phyloP scores from a whole-genome alignment of 805 yeast genomes.

The Kazachstania martiniae region DNA sequence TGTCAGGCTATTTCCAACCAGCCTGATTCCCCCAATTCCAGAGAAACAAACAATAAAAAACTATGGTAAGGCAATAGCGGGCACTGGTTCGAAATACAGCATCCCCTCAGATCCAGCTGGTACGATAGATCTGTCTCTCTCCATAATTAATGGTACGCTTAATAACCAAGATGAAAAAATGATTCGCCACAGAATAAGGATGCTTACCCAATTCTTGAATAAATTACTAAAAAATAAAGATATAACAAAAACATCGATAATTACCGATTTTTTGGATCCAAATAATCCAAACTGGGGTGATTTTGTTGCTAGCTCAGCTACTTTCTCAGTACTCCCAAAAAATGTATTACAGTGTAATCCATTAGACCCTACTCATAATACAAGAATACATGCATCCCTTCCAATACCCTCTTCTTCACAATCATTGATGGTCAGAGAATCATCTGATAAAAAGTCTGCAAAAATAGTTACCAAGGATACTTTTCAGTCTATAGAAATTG shows the following conservation, averaged over 20 bases:
- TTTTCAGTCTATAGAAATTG: slow-evolving; percentile 19
- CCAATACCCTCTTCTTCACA: slow-evolving; percentile 24
- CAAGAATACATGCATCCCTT: slow-evolving; percentile 24
- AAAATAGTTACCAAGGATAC: slow-evolving; percentile 7
- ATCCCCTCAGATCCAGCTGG: slow-evolving; percentile 24
- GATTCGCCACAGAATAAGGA: slow-evolving; percentile 28
- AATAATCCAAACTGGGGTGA: slow-evolving; percentile 26
- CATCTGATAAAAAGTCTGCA: neutral
- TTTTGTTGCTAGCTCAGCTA: slow-evolving; percentile 25
- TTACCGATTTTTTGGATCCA: slow-evolving; percentile 26
- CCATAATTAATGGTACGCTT: slow-evolving; percentile 23
- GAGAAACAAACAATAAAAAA: slow-evolving; percentile 46
- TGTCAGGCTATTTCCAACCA: slow-evolving; percentile 65
- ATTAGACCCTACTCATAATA: slow-evolving; percentile 27
- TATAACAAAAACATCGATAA: slow-evolving; percentile 23
- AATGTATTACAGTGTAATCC: slow-evolving; percentile 27
- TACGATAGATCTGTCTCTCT: slow-evolving; percentile 22
- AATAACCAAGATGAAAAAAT: slow-evolving; percentile 24
- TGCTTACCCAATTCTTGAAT: slow-evolving; percentile 26
- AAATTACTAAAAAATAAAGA: slow-evolving; percentile 20
- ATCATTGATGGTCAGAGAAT: slow-evolving; percentile 12
- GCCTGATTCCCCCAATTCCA: slow-evolving; percentile 90
- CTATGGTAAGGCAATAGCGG: slow-evolving; percentile 24
- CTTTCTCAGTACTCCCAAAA: slow-evolving; percentile 25
- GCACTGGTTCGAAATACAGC: slow-evolving; percentile 18